Evolutionary conservation across 2,329 filamentous ascomycete species (phyloP).

Genomic region (Neonectria hederae): DNA sequence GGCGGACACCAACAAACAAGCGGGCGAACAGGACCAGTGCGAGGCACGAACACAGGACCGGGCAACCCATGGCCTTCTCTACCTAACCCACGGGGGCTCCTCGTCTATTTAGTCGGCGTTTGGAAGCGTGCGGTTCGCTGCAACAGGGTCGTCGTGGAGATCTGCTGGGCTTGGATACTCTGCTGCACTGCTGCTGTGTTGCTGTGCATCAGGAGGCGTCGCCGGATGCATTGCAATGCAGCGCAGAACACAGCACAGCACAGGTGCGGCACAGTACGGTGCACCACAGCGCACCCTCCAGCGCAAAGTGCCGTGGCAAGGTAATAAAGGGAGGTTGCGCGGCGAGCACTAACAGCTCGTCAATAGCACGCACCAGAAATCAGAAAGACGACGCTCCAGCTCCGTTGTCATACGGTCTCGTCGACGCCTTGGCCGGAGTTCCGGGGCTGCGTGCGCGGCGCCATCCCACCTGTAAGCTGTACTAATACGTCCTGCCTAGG

Average conservation of each 20-base stretch:
- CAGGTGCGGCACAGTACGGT: constrained; percentile 13
- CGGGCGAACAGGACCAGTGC: not conserved
- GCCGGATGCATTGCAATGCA: constrained; percentile 19
- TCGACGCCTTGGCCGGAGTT: not conserved
- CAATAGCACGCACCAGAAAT: not conserved
- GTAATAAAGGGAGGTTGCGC: constrained; percentile 9
- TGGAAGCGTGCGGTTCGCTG: constrained; percentile 19
- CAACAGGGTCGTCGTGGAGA: constrained; percentile 20
- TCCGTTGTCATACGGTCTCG: not conserved
- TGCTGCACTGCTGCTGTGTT: constrained; percentile 9
- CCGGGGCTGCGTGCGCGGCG: constrained; percentile 3
- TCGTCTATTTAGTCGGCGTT: not conserved
- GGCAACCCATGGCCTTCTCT: not conserved
- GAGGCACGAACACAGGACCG: not conserved
- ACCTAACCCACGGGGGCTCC: not conserved
- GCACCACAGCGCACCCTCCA: not conserved
- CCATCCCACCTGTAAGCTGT: constrained; percentile 8
- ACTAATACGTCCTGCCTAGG: constrained; percentile 17
- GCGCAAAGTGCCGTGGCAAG: constrained; percentile 8
- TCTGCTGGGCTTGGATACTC: constrained; percentile 15
- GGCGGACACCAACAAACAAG: not conserved
- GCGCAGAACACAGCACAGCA: constrained; percentile 13
- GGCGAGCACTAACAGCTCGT: constrained; percentile 1
- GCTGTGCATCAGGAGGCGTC: constrained; percentile 20
- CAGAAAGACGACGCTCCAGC: not conserved